A percentile compares a stretch with the other conserved stretches of the same genome.
These are phyloP conservation scores for Centrapalus pauciflorus DNA, from an alignment of 129 eudicot genomes.

Conservation along the genomic window DNA sequence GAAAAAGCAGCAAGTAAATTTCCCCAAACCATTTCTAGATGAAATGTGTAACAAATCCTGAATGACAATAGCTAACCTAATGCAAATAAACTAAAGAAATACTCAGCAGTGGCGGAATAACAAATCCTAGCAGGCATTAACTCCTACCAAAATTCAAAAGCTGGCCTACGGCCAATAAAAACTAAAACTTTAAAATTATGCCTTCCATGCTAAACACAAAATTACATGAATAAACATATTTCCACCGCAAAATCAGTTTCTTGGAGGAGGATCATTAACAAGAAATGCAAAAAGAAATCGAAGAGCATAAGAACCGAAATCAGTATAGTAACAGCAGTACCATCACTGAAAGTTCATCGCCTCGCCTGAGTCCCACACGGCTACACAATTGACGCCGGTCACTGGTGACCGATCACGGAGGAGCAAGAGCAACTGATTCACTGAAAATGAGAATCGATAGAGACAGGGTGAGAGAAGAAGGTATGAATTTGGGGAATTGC, in stretches of 20 bases:
- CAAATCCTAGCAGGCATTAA: background rate
- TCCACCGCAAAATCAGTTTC: background rate
- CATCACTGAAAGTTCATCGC: conserved; percentile 7
- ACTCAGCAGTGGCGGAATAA: background rate
- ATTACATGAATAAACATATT: background rate
- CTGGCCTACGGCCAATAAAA: background rate
- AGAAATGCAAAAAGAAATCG: background rate
- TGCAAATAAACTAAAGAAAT: background rate
- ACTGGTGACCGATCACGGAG: conserved; percentile 13
- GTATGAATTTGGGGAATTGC: conserved; percentile 4
- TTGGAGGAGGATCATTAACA: background rate
- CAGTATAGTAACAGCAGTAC: conserved; percentile 1
- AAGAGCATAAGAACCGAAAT: background rate
- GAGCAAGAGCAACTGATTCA: background rate
- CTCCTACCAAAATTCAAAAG: background rate
- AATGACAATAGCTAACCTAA: background rate
- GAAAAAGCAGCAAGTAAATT: background rate
- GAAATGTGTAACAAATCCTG: conserved; percentile 2
- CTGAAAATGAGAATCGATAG: background rate
- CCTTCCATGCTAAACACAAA: background rate
- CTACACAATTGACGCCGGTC: conserved; percentile 14
- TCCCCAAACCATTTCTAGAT: conserved; percentile 5
- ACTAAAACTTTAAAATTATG: background rate
- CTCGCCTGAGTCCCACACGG: conserved; percentile 7
- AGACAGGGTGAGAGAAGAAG: too few relatives aligned